Evolutionary conservation across 441 rosid species (phyloP), one percentile per base, ranked within the genome.

Genomic region (Erysimum cheiri): DNA sequence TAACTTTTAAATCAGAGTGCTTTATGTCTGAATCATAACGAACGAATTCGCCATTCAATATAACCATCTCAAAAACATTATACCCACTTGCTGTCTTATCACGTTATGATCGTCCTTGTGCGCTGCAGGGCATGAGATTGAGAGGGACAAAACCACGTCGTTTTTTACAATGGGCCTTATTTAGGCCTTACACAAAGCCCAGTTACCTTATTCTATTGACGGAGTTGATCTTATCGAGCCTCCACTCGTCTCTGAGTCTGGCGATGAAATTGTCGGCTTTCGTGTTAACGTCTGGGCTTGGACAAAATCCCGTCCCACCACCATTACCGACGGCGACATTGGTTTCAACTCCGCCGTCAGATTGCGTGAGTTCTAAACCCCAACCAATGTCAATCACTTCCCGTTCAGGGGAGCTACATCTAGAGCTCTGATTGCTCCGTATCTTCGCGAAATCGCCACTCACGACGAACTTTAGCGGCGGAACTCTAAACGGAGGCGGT

Each of bases 261-360:
- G 98, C 94, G 12, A 92, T 92, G 78, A 92, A 92, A 24, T 75
- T 77, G 26, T 87, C 98, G 3, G 96, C 98, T 80, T 92, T 88
- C 10, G 69, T 71, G 69, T 92, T 84, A 8, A 92, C 96, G 69
- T 92, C 98, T 5, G 96, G 96, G 60, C 94, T 92, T 14, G 88
- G 90, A 66, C 93, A 90, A 70, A 78, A 83, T 10, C 71, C 74
- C 14, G 81, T 8, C 41, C 26, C 29, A 53, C 81, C 80, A 26
- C 72, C 43, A 8, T 7, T 12, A 7, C 53, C 22, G 9, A 40
- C 35, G 44, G 66, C 58, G 68, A 12, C 57, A 4, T 1, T 12
- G 2, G 29, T 8, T 32, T 14, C 56, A 2, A 10, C 82, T 33
- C 72, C 67, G n/a, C 75, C 78, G 31, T 80, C 82, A 46, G 73